These are phyloP conservation scores for Trichosporon asahii DNA, from an alignment of 1,284 basidiomycete genomes.

Conservation along the genomic window DNA sequence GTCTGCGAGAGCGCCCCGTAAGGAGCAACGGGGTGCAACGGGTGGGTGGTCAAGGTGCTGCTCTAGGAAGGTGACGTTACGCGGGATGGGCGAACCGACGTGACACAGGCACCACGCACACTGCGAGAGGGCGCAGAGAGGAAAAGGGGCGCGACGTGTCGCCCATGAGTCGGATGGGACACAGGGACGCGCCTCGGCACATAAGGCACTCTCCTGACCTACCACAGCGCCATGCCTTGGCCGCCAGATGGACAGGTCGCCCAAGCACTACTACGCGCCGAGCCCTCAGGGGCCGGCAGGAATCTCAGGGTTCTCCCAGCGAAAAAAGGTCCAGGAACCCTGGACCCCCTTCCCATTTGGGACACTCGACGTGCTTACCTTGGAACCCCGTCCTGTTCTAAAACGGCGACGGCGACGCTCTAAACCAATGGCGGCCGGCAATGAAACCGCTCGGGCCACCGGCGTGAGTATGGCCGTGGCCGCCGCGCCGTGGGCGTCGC, in stretches of 20 bases:
- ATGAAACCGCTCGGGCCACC: background rate
- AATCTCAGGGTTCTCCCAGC: background rate
- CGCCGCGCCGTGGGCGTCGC: background rate
- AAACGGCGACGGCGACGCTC: background rate
- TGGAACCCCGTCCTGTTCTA: background rate
- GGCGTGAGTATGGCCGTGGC: background rate
- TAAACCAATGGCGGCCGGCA: background rate
- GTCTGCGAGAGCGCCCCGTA: background rate
- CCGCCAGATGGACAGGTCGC: background rate
- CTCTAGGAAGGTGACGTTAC: slow-evolving; percentile 9
- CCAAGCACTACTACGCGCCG: background rate
- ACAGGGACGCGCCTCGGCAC: slow-evolving; percentile 4
- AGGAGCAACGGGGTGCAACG: background rate
- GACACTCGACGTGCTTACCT: background rate
- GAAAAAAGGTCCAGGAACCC: background rate
- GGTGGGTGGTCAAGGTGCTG: background rate
- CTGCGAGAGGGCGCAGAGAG: background rate
- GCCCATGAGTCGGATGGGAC: slow-evolving; percentile 1
- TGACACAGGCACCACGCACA: background rate
- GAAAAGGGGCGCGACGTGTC: background rate
- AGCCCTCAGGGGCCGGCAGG: background rate
- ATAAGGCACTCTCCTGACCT: slow-evolving; percentile 2
- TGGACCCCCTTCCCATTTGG: background rate
- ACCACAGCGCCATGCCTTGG: background rate
- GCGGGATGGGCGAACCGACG: slow-evolving; percentile 9